These are phyloP conservation scores for Hylodesmum podocarpum DNA, from an alignment of 306 rosid species.

Conservation along the genomic window DNA sequence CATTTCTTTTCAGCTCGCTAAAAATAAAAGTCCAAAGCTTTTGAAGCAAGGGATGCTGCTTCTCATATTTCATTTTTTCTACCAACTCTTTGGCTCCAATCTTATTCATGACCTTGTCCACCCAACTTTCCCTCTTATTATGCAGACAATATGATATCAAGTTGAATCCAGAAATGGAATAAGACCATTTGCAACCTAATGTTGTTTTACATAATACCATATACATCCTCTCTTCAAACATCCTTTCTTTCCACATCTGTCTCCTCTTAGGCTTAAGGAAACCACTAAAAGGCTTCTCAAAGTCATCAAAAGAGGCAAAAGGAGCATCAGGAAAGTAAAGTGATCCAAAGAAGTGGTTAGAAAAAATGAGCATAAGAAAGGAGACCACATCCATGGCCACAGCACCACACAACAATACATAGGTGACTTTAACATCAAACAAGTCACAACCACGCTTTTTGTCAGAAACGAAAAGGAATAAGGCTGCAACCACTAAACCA, in stretches of 20 bases:
- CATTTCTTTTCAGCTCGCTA: no score
- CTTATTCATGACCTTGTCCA: not conserved
- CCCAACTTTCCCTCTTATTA: not conserved
- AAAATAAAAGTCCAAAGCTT: no score
- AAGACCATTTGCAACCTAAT: conserved; percentile 53
- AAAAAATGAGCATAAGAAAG: conserved; percentile 24
- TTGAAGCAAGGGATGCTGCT: no score
- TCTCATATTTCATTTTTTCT: no score
- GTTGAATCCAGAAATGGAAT: conserved; percentile 27
- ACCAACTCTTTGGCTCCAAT: not conserved
- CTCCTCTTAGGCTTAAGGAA: conserved; percentile 23
- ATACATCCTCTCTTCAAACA: no score
- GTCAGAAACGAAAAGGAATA: conserved; percentile 3
- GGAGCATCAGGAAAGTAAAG: not conserved
- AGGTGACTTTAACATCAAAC: conserved; percentile 35
- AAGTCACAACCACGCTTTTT: conserved; percentile 16
- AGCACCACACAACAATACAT: conserved; percentile 43
- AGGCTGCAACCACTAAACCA: conserved; percentile 2
- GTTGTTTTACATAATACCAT: no score
- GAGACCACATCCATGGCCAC: conserved; percentile 35
- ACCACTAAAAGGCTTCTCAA: no score
- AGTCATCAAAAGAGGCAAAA: no score
- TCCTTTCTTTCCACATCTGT: no score
- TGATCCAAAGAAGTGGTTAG: conserved; percentile 32
- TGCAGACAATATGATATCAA: conserved; percentile 36